These are phyloP conservation scores for Schoenoplectus triqueter DNA, from an alignment of 202 grass and related monocot species.

Conservation along the genomic window DNA sequence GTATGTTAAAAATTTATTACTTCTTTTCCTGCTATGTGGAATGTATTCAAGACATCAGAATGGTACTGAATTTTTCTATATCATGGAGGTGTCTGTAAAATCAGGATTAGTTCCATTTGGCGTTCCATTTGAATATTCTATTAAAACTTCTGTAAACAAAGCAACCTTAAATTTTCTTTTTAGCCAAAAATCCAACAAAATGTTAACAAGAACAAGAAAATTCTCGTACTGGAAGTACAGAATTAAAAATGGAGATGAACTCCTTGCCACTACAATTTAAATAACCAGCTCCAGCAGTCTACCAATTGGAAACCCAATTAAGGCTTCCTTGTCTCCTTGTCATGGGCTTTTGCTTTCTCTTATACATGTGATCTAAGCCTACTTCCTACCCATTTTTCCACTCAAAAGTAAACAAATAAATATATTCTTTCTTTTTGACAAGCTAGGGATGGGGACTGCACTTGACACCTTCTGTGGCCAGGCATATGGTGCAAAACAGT, in stretches of 20 bases:
- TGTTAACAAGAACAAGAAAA: not conserved
- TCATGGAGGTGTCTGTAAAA: not conserved
- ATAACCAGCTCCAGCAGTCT: not conserved
- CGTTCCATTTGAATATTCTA: not conserved
- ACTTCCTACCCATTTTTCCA: not conserved
- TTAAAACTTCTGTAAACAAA: not conserved
- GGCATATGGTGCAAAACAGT: constrained; percentile 75
- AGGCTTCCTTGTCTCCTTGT: not conserved
- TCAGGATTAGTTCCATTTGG: not conserved
- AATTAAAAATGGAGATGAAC: not conserved
- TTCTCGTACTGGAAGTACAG: not conserved
- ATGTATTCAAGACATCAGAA: constrained; percentile 1
- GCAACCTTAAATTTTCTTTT: not conserved
- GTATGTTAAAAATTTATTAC: constrained; percentile 21
- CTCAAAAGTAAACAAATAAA: constrained; percentile 6
- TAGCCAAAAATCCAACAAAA: not conserved
- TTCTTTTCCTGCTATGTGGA: not conserved
- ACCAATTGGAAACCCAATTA: not conserved
- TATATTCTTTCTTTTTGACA: constrained; percentile 35
- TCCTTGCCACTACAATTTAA: not conserved
- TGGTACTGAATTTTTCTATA: not conserved
- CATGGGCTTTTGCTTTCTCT: not conserved
- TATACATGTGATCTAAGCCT: not conserved
- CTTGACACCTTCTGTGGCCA: constrained; percentile 81
- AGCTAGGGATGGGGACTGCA: constrained; percentile 86